These are phyloP conservation scores for Psilocybe azurescens DNA, from an alignment of 768 basidiomycete species.

Conservation along the genomic window DNA sequence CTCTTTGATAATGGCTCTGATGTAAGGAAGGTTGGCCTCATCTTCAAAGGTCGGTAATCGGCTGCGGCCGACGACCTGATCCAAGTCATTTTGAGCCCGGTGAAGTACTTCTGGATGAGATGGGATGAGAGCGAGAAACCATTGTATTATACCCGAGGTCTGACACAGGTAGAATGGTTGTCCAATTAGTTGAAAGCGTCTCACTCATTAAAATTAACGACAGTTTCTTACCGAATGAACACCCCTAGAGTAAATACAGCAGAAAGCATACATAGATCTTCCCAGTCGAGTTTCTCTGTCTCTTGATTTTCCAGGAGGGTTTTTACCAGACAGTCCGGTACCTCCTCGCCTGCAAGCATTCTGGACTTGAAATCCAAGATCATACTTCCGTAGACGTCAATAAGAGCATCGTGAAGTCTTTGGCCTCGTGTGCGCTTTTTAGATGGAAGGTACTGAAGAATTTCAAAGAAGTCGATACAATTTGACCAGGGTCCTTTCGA, in stretches of 20 bases:
- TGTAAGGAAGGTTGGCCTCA: conserved; percentile 23
- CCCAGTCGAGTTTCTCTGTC: conserved; percentile 39
- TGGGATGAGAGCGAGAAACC: conserved; percentile 37
- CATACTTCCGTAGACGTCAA: conserved; percentile 43
- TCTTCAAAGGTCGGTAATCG: conserved; percentile 26
- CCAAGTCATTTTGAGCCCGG: conserved; percentile 29
- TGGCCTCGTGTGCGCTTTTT: conserved; percentile 38
- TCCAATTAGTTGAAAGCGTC: too few relatives aligned
- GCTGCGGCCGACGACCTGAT: conserved; percentile 25
- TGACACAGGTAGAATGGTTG: conserved; percentile 4
- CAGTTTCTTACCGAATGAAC: conserved; percentile 41
- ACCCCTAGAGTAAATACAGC: conserved; percentile 49
- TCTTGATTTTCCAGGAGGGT: conserved; percentile 37
- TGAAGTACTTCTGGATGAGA: conserved; percentile 23
- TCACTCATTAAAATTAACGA: too few relatives aligned
- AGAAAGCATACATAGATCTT: conserved; percentile 44
- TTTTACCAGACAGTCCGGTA: conserved; percentile 49
- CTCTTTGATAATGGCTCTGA: conserved; percentile 29
- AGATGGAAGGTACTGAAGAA: conserved; percentile 47
- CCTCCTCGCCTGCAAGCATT: conserved; percentile 38
- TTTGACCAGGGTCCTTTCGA: conserved; percentile 48
- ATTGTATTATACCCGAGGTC: conserved; percentile 39
- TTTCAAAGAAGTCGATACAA: conserved; percentile 45
- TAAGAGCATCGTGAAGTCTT: conserved; percentile 41
- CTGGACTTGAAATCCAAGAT: conserved; percentile 39